phyloP scores from a whole-genome alignment of 2,329 filamentous ascomycete species.

The Botrytis deweyae region DNA sequence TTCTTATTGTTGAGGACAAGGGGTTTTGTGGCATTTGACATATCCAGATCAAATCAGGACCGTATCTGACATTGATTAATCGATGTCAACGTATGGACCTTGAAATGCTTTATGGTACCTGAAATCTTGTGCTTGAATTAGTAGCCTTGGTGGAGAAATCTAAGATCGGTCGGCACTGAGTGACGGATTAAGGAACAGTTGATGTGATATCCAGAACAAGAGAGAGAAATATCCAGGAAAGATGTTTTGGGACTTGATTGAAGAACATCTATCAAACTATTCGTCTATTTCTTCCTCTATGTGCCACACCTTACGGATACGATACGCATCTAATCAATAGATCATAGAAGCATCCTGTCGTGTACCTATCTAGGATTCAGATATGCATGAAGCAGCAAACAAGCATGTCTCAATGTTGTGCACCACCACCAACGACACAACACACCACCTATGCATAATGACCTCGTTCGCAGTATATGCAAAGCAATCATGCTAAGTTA shows the following conservation, averaged over 20 bases:
- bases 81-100: neutral
- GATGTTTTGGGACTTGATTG: neutral
- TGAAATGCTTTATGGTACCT: neutral
- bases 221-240: neutral
- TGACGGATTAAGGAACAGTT: neutral
- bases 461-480: neutral
- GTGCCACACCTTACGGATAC: too few relatives aligned
- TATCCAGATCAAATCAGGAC: neutral
- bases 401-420: neutral
- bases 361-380: neutral
- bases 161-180: too few relatives aligned
- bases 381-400: neutral
- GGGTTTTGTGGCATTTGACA: neutral
- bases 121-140: neutral
- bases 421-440: neutral
- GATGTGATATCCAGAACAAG: neutral
- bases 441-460: neutral
- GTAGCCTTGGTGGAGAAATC: neutral
- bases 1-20: neutral
- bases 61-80: neutral
- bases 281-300: neutral
- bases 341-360: slow-evolving; percentile 9
- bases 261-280: neutral
- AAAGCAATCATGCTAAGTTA: neutral
- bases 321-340: slow-evolving; percentile 19